phyloP scores from a whole-genome alignment of 2,329 filamentous ascomycete species.

The Alternaria triticimaculans region DNA sequence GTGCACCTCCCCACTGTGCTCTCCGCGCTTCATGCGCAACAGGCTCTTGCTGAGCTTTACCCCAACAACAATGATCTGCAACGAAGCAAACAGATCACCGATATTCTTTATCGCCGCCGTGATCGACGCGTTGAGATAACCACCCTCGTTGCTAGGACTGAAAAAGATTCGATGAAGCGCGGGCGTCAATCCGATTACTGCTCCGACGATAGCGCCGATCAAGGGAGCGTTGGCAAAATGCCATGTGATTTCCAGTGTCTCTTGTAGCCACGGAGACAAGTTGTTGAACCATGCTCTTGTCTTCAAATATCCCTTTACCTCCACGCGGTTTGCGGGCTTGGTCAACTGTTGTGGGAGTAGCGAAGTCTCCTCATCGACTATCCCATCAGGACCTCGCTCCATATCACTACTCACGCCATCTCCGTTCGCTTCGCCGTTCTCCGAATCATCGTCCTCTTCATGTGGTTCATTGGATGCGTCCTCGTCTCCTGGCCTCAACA shows the following conservation, averaged over 20 bases:
- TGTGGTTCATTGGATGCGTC: slow-evolving; percentile 48
- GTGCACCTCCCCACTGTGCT: slow-evolving; percentile 54
- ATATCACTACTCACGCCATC: slow-evolving; percentile 28
- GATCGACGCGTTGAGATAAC: slow-evolving; percentile 71
- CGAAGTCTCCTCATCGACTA: slow-evolving; percentile 57
- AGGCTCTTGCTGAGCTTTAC: slow-evolving; percentile 67
- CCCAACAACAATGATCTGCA: slow-evolving; percentile 71
- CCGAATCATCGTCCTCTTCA: not conserved
- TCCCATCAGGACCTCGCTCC: slow-evolving; percentile 31
- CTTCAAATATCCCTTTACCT: slow-evolving; percentile 43
- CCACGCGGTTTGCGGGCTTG: slow-evolving; percentile 32
- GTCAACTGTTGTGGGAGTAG: slow-evolving; percentile 56
- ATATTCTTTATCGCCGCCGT: slow-evolving; percentile 67
- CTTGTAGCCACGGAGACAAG: slow-evolving; percentile 49
- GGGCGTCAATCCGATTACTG: slow-evolving; percentile 66
- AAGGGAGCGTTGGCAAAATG: slow-evolving; percentile 68
- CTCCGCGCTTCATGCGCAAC: slow-evolving; percentile 53
- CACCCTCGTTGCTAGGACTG: slow-evolving; percentile 62
- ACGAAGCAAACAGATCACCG: slow-evolving; percentile 67
- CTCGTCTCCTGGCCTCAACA: slow-evolving; percentile 59
- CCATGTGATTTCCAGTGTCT: slow-evolving; percentile 51
- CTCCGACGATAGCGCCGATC: slow-evolving; percentile 65
- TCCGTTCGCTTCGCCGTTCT: slow-evolving; percentile 27
- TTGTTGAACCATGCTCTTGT: slow-evolving; percentile 45
- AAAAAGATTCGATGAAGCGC: slow-evolving; percentile 69